phyloP scores from a whole-genome alignment of 2,329 filamentous ascomycete species.

The Epichloe scottii region DNA sequence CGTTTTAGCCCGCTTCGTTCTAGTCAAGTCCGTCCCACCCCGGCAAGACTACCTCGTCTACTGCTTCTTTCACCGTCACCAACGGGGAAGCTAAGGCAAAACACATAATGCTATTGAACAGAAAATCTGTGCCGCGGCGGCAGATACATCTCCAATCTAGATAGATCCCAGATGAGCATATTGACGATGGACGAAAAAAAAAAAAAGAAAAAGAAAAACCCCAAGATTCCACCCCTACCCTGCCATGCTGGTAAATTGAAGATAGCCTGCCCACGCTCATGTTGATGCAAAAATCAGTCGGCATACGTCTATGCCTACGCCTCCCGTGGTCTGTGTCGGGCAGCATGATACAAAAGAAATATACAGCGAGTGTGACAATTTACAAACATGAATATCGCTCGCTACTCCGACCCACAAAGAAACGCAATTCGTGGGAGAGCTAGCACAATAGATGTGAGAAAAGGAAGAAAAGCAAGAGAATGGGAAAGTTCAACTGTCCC shows the following conservation, averaged over 20 bases:
- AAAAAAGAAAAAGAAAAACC: background rate
- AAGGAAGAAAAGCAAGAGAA: background rate
- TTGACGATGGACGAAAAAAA: background rate
- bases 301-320: background rate
- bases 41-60: background rate
- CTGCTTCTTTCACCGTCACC: background rate
- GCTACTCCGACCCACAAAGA: background rate
- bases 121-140: background rate
- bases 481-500: constrained; percentile 35
- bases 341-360: background rate
- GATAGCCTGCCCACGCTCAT: constrained; percentile 1
- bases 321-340: background rate
- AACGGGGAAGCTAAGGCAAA: background rate
- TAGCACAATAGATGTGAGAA: background rate
- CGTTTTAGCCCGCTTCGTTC: background rate
- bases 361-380: background rate
- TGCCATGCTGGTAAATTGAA: background rate
- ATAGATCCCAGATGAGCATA: background rate
- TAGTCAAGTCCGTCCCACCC: background rate
- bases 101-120: background rate
- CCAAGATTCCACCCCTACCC: background rate
- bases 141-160: background rate
- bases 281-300: background rate
- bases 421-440: background rate
- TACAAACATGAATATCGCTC: background rate